Conservation (phyloP, 305 asterid species). For the Caryopteris hybrid region DNA sequence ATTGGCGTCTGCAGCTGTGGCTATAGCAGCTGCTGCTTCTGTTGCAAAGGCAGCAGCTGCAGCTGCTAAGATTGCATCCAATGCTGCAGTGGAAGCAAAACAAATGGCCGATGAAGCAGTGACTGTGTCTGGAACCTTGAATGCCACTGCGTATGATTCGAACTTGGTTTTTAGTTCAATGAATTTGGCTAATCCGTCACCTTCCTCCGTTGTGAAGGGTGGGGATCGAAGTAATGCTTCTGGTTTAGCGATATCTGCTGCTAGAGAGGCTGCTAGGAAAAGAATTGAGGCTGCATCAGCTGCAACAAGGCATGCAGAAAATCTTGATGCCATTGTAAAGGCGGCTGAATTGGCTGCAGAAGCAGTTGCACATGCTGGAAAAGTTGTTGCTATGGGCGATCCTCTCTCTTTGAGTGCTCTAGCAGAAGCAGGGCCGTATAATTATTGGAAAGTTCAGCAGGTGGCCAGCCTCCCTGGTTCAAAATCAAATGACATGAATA, state of each 20-base stretch:
- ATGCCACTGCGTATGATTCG: slow-evolving; percentile 21
- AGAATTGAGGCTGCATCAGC: slow-evolving; percentile 95
- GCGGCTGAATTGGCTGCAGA: slow-evolving; percentile 98
- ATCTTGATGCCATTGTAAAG: slow-evolving; percentile 83
- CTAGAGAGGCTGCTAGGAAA: slow-evolving; percentile 89
- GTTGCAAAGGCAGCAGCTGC: slow-evolving; percentile 99
- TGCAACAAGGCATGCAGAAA: slow-evolving; percentile 90
- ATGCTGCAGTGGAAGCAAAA: slow-evolving; percentile 79
- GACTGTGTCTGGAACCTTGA: slow-evolving; percentile 30
- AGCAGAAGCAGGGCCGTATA: slow-evolving; percentile 76
- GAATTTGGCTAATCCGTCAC: slow-evolving; percentile 48
- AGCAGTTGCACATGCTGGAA: slow-evolving; percentile 96
- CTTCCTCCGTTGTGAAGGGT: slow-evolving; percentile 53
- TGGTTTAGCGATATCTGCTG: slow-evolving; percentile 66
- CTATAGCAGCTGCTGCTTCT: slow-evolving; percentile 89
- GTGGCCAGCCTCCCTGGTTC: slow-evolving; percentile 28
- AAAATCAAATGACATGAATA: slow-evolving; percentile 29
- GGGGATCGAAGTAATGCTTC: slow-evolving; percentile 47
- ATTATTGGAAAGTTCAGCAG: slow-evolving; percentile 55
- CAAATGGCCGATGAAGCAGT: slow-evolving; percentile 89
- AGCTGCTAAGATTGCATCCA: slow-evolving; percentile 92
- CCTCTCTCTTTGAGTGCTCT: slow-evolving; percentile 68
- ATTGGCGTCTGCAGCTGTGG: slow-evolving; percentile 82
- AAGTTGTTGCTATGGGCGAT: slow-evolving; percentile 75
- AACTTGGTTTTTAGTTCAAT: slow-evolving; percentile 26